These are phyloP conservation scores for Lipomyces spencermartinsiae DNA, from an alignment of 805 yeast genomes.

Conservation along the genomic window DNA sequence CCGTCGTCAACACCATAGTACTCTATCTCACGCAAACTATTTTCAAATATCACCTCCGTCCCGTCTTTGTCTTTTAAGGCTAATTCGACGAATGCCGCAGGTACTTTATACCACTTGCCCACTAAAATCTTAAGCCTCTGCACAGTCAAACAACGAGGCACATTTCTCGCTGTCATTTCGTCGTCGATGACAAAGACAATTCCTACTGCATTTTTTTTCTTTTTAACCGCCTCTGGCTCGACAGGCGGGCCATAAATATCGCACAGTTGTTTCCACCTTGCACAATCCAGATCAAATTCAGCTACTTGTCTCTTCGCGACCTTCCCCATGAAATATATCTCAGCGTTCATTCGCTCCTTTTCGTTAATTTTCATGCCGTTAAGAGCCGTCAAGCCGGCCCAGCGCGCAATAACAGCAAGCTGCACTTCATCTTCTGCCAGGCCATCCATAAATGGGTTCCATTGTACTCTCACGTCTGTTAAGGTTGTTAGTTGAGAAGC, in stretches of 20 bases:
- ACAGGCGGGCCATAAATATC: constrained; percentile 25
- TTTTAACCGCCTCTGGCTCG: background rate
- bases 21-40: constrained; percentile 23
- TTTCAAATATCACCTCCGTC: constrained; percentile 12
- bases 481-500: constrained; percentile 52
- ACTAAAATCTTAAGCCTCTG: constrained; percentile 25
- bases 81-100: constrained; percentile 9
- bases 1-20: constrained; percentile 28
- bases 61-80: constrained; percentile 13
- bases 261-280: constrained; percentile 55
- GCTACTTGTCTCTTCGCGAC: constrained; percentile 47
- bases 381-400: constrained; percentile 50
- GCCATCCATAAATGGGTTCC: constrained; percentile 56
- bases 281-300: constrained; percentile 34
- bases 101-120: constrained; percentile 24
- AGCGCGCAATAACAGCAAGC: constrained; percentile 55
- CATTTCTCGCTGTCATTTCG: background rate
- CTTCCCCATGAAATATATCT: constrained; percentile 65
- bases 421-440: constrained; percentile 41
- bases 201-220: constrained; percentile 7
- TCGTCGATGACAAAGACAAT: constrained; percentile 4
- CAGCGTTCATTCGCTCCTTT: constrained; percentile 66
- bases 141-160: constrained; percentile 27
- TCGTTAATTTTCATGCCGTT: constrained; percentile 62
- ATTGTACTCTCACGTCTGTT: constrained; percentile 54